A percentile compares a stretch with the other conserved stretches of the same genome.
Conservation (phyloP, 768 basidiomycete species). For the Omphalotus guepiniiformis region DNA sequence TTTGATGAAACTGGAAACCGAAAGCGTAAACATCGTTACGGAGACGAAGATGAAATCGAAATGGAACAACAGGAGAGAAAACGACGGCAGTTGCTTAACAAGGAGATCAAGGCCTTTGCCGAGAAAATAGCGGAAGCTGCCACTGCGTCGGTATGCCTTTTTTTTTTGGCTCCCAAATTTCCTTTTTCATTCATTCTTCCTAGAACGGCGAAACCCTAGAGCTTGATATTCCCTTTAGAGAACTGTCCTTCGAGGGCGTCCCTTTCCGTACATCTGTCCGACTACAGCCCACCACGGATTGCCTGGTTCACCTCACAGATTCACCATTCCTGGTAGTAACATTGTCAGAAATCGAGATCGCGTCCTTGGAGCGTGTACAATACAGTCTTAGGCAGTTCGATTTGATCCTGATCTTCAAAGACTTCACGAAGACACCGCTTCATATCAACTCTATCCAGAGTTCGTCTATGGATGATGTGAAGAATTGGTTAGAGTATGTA, state of each 20-base stretch:
- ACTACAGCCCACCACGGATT: slow-evolving; percentile 94
- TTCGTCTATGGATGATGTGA: slow-evolving; percentile 90
- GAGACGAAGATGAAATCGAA: slow-evolving; percentile 98
- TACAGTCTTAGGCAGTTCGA: slow-evolving; percentile 97
- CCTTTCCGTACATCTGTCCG: slow-evolving; percentile 94
- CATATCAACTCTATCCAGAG: slow-evolving; percentile 97
- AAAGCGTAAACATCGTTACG: slow-evolving; percentile 94
- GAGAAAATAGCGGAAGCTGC: slow-evolving; percentile 88
- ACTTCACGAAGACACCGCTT: slow-evolving; percentile 87
- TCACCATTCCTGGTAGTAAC: slow-evolving; percentile 96
- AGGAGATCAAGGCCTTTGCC: slow-evolving; percentile 89
- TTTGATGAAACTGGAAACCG: slow-evolving; percentile 99
- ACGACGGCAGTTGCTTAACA: slow-evolving; percentile 84
- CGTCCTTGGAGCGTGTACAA: slow-evolving; percentile 94
- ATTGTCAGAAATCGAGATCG: slow-evolving; percentile 91
- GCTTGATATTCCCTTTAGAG: slow-evolving; percentile 94
- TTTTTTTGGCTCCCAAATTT: background rate
- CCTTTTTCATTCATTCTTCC: slow-evolving; percentile 1
- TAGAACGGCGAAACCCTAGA: slow-evolving; percentile 80
- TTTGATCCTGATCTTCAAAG: slow-evolving; percentile 94
- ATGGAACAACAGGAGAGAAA: slow-evolving; percentile 97
- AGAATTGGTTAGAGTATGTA: slow-evolving; percentile 96
- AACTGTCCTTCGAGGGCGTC: slow-evolving; percentile 95
- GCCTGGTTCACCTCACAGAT: slow-evolving; percentile 92
- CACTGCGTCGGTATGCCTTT: slow-evolving; percentile 58